Conservation (phyloP, 179 eudicot species). For the Nepenthes alata region DNA sequence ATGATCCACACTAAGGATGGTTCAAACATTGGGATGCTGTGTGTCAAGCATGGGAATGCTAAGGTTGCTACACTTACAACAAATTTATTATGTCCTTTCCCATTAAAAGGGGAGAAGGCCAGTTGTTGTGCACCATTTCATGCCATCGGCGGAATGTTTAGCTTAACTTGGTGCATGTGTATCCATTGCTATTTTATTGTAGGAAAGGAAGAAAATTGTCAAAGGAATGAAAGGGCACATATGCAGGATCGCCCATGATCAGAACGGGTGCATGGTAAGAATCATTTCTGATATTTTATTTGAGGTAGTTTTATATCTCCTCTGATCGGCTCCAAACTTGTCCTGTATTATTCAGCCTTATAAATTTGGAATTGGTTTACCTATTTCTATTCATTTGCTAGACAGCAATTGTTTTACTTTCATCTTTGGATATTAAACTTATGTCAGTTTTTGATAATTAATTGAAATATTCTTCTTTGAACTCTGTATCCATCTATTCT, state of each 20-base stretch:
- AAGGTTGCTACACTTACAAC: slow-evolving; percentile 38
- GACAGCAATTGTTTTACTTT: no score
- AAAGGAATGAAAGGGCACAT: slow-evolving; percentile 77
- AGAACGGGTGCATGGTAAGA: slow-evolving; percentile 61
- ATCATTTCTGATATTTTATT: slow-evolving; percentile 4
- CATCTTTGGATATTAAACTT: no score
- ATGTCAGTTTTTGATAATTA: no score
- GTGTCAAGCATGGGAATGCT: slow-evolving; percentile 83
- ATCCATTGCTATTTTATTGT: background rate
- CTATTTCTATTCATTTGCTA: no score
- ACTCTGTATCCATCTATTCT: no score
- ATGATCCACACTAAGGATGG: slow-evolving; percentile 86
- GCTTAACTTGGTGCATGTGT: background rate
- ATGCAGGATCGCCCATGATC: slow-evolving; percentile 62
- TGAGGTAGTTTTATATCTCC: background rate
- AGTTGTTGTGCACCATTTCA: no score
- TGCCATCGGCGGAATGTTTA: no score
- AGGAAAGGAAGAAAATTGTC: slow-evolving; percentile 85
- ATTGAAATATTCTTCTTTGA: no score
- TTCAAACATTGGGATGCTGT: slow-evolving; percentile 66
- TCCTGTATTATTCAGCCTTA: no score
- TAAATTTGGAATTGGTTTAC: no score
- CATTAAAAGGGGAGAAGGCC: background rate
- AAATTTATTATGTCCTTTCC: background rate
- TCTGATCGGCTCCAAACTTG: no score